phyloP scores from a whole-genome alignment of 225 moss, liverwort and hornwort genomes.

The Asterella californica region DNA sequence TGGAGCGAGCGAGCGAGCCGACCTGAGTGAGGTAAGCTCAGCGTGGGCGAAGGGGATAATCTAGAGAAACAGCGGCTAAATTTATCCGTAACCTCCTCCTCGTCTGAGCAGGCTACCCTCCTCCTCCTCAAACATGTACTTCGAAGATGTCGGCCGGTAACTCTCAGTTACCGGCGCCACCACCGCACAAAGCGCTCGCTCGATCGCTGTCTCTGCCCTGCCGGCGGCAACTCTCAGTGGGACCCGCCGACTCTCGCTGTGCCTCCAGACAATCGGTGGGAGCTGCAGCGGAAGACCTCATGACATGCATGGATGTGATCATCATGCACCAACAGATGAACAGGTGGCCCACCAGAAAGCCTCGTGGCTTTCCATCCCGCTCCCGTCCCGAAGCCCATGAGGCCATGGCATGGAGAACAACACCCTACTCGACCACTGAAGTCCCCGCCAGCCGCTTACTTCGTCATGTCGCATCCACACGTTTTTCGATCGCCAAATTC shows the following conservation, averaged over 20 bases:
- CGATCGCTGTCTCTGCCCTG: neutral
- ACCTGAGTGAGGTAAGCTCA: neutral
- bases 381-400: neutral
- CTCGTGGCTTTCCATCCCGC: neutral
- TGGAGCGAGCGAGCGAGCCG: neutral
- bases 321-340: neutral
- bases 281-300: neutral
- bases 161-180: neutral
- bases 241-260: neutral
- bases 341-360: conserved; percentile 4
- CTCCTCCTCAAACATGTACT: neutral
- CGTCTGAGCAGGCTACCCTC: neutral
- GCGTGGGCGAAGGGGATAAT: neutral
- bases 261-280: neutral
- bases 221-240: conserved; percentile 1
- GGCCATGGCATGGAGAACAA: neutral
- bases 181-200: neutral
- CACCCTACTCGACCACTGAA: neutral
- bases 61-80: neutral
- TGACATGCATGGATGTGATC: conserved; percentile 5
- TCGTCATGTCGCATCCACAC: neutral
- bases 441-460: no score
- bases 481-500: neutral
- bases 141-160: conserved; percentile 8
- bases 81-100: neutral